These are phyloP conservation scores for Malus fusca DNA, from an alignment of 306 rosid genomes.

Conservation along the genomic window DNA sequence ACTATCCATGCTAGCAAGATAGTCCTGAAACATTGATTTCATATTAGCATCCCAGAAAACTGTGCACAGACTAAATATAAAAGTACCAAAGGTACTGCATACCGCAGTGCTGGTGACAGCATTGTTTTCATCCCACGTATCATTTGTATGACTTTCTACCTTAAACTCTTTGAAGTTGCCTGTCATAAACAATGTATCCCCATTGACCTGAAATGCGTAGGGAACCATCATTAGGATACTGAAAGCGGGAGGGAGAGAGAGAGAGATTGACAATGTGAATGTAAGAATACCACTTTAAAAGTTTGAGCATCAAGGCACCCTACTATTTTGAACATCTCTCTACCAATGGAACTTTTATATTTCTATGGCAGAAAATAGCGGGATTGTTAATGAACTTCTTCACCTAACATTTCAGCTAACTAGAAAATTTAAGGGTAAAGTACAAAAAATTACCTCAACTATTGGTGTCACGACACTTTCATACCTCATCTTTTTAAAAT, in stretches of 20 bases:
- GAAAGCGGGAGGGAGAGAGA: background rate
- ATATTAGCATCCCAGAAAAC: slow-evolving; percentile 17
- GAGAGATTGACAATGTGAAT: background rate
- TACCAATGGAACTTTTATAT: background rate
- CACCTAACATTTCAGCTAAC: background rate
- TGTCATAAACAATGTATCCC: slow-evolving; percentile 88
- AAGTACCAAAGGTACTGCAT: slow-evolving; percentile 24
- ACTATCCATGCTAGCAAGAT: slow-evolving; percentile 79
- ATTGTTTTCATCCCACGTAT: slow-evolving; percentile 71
- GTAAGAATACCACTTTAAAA: background rate
- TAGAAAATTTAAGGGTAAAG: background rate
- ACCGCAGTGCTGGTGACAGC: slow-evolving; percentile 86
- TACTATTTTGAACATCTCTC: background rate
- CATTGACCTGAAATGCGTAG: slow-evolving; percentile 69
- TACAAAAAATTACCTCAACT: too few species aligned
- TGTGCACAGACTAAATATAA: slow-evolving; percentile 1
- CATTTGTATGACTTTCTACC: slow-evolving; percentile 58
- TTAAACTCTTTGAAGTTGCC: slow-evolving; percentile 86
- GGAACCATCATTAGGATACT: background rate
- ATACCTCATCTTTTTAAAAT: too few species aligned
- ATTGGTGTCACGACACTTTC: too few species aligned
- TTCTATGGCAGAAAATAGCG: background rate
- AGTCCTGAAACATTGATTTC: slow-evolving; percentile 59
- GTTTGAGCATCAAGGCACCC: background rate
- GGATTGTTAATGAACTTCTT: background rate